Base-by-base conservation (phyloP, 2,329 filamentous ascomycete species). In the Alternaria dauci region DNA sequence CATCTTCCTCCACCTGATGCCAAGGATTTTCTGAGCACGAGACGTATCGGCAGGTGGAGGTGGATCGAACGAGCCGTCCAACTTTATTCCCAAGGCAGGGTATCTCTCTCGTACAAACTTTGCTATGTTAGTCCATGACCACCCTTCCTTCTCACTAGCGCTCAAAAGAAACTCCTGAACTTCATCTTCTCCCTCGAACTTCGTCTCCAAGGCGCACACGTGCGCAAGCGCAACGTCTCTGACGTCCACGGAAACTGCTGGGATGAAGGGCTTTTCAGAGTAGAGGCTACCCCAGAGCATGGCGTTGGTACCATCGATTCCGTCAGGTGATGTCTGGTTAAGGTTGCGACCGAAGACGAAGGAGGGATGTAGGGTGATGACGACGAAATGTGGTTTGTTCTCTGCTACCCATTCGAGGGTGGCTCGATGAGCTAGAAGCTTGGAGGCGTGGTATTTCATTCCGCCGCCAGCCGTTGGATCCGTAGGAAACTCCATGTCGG, bases 351-450 rank as follows among this genome's bases (percentile, higher is more conserved):
- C 72, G 5, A 72, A 65, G 3, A 76, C 68, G 46, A 67, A 72
- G 1, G 58, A 44, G 0, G 74, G 72, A 43, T 74, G 71, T 11
- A 76, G 59, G 2, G 68, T 72, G 26, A 70, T 46, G 20, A 74
- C 28, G 14, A 55, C 60, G 54, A 66, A 77, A 2, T 58, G 34
- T 2, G 72, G 70, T 8, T 64, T 68, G 39, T 71, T 48, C 5
- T 62, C 36, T 5, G 52, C 28, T 2, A 67, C 36, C 30, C 70
- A 76, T 5, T 69, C 58, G 9, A 60, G 63, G 2, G 69, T 66
- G 6, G 71, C 72, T 46, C 72, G 69, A 46, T 73, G 69, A 1
- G 74, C 73, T 8, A 74, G 61, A 34, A 74, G 61, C 32, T 76
- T 75, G 23, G 61, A 66, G 16, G 52, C 66, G 28, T 63, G 58